These are phyloP conservation scores for Phlebopus sp. DNA, from an alignment of 1,284 basidiomycete species.

Conservation along the genomic window DNA sequence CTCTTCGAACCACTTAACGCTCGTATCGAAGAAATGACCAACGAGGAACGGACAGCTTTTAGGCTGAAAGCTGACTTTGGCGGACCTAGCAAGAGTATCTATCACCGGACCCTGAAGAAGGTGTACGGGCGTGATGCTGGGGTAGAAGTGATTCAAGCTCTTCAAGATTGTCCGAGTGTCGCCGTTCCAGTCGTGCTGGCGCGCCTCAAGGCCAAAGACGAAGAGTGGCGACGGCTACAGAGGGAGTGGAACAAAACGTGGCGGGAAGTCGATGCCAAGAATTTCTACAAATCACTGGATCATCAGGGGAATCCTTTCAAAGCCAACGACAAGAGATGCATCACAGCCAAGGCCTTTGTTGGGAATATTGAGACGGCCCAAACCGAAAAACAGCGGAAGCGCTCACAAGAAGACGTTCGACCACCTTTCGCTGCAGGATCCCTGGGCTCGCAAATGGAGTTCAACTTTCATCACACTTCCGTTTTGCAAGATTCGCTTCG, in stretches of 20 bases:
- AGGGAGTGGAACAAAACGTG: constrained; percentile 97
- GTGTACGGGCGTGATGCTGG: constrained; percentile 88
- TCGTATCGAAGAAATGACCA: constrained; percentile 87
- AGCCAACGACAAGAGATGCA: constrained; percentile 92
- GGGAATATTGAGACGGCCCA: constrained; percentile 83
- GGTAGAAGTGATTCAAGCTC: constrained; percentile 81
- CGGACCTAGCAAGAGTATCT: constrained; percentile 84
- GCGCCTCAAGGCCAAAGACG: constrained; percentile 92
- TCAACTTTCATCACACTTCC: constrained; percentile 73
- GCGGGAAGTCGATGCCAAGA: constrained; percentile 95
- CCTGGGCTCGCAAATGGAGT: constrained; percentile 75
- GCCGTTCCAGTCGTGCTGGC: constrained; percentile 91
- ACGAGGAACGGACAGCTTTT: constrained; percentile 84
- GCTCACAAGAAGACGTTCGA: constrained; percentile 39
- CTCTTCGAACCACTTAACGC: constrained; percentile 87
- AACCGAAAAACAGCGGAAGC: constrained; percentile 60
- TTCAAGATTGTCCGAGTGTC: constrained; percentile 91
- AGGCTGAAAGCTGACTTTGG: constrained; percentile 88
- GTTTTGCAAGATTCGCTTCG: constrained; percentile 89
- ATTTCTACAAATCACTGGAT: constrained; percentile 97
- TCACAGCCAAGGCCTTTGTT: constrained; percentile 88
- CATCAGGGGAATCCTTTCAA: constrained; percentile 96
- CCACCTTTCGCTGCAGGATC: constrained; percentile 44
- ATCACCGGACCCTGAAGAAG: constrained; percentile 93
- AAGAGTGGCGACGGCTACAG: constrained; percentile 95